A percentile compares a stretch with the other conserved stretches of the same genome.
Evolutionary conservation across 306 rosid genomes (phyloP).

Genomic region (Acacia melanoxylon): DNA sequence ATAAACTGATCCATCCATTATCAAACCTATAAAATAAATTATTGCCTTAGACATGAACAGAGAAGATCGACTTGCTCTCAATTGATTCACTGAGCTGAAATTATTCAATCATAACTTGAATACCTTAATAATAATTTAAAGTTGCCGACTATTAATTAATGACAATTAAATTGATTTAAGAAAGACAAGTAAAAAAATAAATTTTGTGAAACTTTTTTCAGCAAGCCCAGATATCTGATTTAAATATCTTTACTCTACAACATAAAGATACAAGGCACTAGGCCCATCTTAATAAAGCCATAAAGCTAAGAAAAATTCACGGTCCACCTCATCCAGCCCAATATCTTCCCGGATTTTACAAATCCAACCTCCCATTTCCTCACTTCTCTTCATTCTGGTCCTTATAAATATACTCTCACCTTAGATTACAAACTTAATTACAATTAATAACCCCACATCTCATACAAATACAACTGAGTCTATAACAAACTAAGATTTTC

Average conservation of each 20-base stretch:
- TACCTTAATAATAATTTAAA: too few species aligned
- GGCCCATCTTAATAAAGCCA: constrained; percentile 11
- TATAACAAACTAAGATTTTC: neutral
- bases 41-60: too few species aligned
- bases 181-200: too few species aligned
- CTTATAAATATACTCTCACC: neutral
- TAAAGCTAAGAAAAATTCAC: constrained; percentile 28
- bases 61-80: too few species aligned
- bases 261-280: constrained; percentile 2
- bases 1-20: too few species aligned
- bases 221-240: neutral
- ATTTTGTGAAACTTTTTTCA: neutral
- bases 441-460: neutral
- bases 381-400: neutral
- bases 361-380: constrained; percentile 13
- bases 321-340: neutral
- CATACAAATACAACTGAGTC: neutral
- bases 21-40: too few species aligned
- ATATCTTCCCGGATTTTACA: constrained; percentile 25
- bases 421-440: constrained; percentile 26
- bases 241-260: constrained; percentile 32
- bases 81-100: too few species aligned
- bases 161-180: too few species aligned
- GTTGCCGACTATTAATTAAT: too few species aligned
- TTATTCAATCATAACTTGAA: too few species aligned